Percentiles rank a stretch among this genome's conserved stretches.
Evolutionary conservation across 441 rosid genomes (phyloP).

Genomic region (Erodium moschatum): DNA sequence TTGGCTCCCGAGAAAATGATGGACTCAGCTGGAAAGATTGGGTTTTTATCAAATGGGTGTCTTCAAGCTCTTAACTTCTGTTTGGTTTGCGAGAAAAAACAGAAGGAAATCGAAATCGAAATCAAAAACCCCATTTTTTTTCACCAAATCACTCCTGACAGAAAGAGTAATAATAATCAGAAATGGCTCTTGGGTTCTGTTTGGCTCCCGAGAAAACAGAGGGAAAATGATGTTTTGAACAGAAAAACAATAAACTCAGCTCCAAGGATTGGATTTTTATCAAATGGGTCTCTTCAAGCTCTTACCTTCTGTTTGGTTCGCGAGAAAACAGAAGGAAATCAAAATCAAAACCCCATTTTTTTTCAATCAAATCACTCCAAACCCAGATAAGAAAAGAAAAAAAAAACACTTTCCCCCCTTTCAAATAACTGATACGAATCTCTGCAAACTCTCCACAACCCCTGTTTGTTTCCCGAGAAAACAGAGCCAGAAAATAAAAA

Average conservation of each 20-base stretch:
- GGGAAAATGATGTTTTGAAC: not conserved
- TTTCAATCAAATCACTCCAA: too few species aligned
- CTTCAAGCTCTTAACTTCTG: not conserved
- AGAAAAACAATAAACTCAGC: not conserved
- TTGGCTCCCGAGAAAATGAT: not conserved
- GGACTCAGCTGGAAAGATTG: not conserved
- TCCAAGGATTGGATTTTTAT: not conserved
- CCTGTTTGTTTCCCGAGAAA: not conserved
- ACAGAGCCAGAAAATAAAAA: not conserved
- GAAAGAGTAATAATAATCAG: not conserved
- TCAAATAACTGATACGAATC: not conserved
- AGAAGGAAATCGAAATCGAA: too few species aligned
- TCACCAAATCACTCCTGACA: too few species aligned
- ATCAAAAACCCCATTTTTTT: too few species aligned
- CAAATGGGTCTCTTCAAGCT: not conserved
- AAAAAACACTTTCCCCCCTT: too few species aligned
- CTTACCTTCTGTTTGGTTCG: not conserved
- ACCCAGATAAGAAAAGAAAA: too few species aligned
- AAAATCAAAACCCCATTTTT: not conserved
- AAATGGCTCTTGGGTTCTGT: not conserved
- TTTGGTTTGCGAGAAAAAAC: too few species aligned
- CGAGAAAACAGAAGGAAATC: not conserved
- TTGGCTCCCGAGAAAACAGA: conserved; percentile 4
- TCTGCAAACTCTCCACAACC: not conserved
- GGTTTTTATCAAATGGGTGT: not conserved